Evolutionary conservation across 164 flowering plant species (phyloP), one percentile per base, ranked within the genome.

Genomic region (Dillenia turbinata): DNA sequence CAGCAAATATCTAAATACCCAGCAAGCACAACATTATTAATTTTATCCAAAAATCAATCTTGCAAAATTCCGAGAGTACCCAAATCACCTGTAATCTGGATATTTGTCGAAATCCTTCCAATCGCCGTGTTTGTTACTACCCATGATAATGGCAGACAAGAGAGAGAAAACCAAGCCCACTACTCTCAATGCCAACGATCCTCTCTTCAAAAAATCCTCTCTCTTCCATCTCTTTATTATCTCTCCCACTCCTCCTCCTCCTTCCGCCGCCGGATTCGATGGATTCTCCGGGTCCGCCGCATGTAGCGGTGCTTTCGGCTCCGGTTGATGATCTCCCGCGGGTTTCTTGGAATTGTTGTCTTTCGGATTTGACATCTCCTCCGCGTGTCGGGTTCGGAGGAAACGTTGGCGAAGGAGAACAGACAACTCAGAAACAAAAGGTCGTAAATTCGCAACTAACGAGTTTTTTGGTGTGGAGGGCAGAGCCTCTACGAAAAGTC

Each of bases 131-230:
- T 78, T 80, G 66, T 91, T 91, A 46, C 75, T 75, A 8, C 77
- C 97, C 87, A 81, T 86, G 62, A 91, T 71, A 8, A 89, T 58
- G 65, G 89, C 78, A 9, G 96, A 71, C 47, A 93, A 73, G 64
- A 89, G 45, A 16, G 96, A 83, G 71, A 89, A 87, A 16, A 86
- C 11, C 40, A 89, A 62, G 12, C 71, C 83, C 44, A 77, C 9
- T 11, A 68, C 83, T 24, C 92, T 72, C 47, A 81, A 57, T 22
- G 67, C 75, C 67, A 84, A 40, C 2, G 73, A 75, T 24, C 86
- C 82, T 66, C 73, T 80, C 77, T 73, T 79, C 59, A 87, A 10
- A 26, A 82, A 51, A 74, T 89, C 98, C 61, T 87, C 91, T 48
- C 83, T 82, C 73, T 48, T 80, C 97, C 96, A 86, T 66, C 93